These are phyloP conservation scores for Mikania micrantha DNA, from an alignment of 129 eudicot genomes.

Conservation along the genomic window DNA sequence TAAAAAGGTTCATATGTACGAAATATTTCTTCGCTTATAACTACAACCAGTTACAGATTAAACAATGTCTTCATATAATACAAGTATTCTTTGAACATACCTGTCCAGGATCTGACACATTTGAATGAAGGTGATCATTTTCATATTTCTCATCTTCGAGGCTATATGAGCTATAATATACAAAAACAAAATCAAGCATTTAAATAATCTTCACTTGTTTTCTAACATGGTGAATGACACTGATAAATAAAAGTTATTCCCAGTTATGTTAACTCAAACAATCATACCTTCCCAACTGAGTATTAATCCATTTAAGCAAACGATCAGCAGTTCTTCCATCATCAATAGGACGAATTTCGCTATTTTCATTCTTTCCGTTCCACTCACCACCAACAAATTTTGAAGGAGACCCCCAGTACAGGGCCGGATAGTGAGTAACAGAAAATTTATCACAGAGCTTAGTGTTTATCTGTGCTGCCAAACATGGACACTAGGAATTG, in stretches of 20 bases:
- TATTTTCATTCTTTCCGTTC: constrained; percentile 52
- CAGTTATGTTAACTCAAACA: not conserved
- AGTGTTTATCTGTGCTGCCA: constrained; percentile 95
- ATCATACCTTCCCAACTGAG: constrained; percentile 61
- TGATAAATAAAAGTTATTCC: not conserved
- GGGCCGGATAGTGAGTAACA: constrained; percentile 67
- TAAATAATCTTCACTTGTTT: not conserved
- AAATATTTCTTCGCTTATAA: constrained; percentile 2
- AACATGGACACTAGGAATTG: constrained; percentile 38
- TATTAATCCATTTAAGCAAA: constrained; percentile 77
- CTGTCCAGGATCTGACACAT: constrained; percentile 67
- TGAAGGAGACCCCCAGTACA: constrained; percentile 74
- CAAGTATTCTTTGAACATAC: constrained; percentile 26
- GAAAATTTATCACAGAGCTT: constrained; percentile 87
- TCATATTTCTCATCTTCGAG: constrained; percentile 62
- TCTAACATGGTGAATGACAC: not conserved
- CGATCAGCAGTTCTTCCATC: constrained; percentile 77
- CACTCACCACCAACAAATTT: constrained; percentile 58
- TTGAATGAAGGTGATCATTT: constrained; percentile 58
- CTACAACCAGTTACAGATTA: not conserved
- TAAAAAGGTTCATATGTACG: not conserved
- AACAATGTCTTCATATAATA: not conserved
- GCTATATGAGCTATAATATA: constrained; percentile 54
- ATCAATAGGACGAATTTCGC: constrained; percentile 53
- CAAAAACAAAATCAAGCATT: not conserved